Evolutionary conservation across 2,329 filamentous ascomycete species (phyloP), one percentile per base, ranked within the genome.

Genomic region (Colletotrichum sojae): DNA sequence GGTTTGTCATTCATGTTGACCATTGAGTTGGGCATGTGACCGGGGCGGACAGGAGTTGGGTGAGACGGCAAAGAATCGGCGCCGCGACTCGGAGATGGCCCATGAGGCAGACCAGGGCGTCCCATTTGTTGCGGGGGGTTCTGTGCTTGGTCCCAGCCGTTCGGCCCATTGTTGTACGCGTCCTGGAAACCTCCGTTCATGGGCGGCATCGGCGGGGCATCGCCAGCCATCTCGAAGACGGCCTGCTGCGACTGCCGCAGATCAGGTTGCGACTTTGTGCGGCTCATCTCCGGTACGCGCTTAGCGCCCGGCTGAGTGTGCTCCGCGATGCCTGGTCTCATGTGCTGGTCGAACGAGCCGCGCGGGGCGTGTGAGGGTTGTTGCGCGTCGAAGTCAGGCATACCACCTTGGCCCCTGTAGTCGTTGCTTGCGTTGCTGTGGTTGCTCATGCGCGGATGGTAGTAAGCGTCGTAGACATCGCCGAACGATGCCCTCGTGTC

Each of bases 191-290:
- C 64, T 69, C 57, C 67, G 20, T 65, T 73, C 75, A 85, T 80
- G 48, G 81, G 83, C 12, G 90, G 89, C 36, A 90, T 79, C 3
- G 84, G 82, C 22, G 88, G 89, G 20, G 85, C 83, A 73, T 93
- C 90, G 27, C 83, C 86, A 2, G 88, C 90, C 86, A 95, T 91
- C 75, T 94, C 93, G 73, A 94, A 94, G 1, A 92, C 86, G 9
- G 92, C 92, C 2, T 89, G 84, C 73, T 92, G 89, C 4, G 87
- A 85, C 72, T 89, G 85, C 43, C 88, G 84, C 67, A 92, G 80
- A 75, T 92, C 88, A 36, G 91, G 90, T 75, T 93, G 91, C 12
- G 91, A 93, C 72, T 90, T 90, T 16, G 89, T 88, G 69, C 87
- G 86, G 67, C 83, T 87, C 58, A 91, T 78, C 72, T 88, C 85